Percentiles rank a stretch among this genome's conserved stretches.
phyloP scores from a whole-genome alignment of 2,329 filamentous ascomycete species.

The Hypomyces perniciosus region DNA sequence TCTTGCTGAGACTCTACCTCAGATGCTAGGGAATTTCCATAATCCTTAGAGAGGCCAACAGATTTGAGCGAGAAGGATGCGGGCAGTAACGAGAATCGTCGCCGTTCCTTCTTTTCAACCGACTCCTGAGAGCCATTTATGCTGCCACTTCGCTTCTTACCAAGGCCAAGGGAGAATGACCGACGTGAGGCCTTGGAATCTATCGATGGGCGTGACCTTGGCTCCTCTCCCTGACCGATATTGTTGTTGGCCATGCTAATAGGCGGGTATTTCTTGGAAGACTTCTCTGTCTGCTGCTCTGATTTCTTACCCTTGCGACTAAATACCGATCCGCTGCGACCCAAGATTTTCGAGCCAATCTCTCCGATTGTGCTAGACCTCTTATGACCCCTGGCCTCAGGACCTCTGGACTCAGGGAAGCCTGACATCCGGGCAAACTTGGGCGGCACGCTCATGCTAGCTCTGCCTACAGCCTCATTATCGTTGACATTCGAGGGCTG shows the following conservation, averaged over 20 bases:
- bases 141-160: conserved; percentile 66
- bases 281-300: conserved; percentile 48
- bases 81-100: conserved; percentile 67
- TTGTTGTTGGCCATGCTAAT: conserved; percentile 78
- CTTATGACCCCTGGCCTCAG: conserved; percentile 53
- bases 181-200: conserved; percentile 62
- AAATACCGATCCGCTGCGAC: conserved; percentile 76
- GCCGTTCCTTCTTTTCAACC: conserved; percentile 51
- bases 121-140: conserved; percentile 51
- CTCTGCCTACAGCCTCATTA: conserved; percentile 57
- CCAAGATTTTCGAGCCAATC: conserved; percentile 78
- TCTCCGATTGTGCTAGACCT: conserved; percentile 71
- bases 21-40: conserved; percentile 40
- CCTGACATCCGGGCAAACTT: conserved; percentile 55
- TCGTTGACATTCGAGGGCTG: conserved; percentile 61
- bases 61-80: conserved; percentile 58
- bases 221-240: conserved; percentile 34
- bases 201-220: conserved; percentile 53
- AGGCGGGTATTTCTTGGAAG: conserved; percentile 69
- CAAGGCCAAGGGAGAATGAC: conserved; percentile 63
- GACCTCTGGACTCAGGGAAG: conserved; percentile 47
- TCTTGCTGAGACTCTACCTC: conserved; percentile 47
- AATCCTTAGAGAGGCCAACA: conserved; percentile 54
- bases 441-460: conserved; percentile 53
- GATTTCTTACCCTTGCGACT: conserved; percentile 54